Base-by-base conservation (phyloP, 306 rosid species). In the Cicer pinnatifidum region DNA sequence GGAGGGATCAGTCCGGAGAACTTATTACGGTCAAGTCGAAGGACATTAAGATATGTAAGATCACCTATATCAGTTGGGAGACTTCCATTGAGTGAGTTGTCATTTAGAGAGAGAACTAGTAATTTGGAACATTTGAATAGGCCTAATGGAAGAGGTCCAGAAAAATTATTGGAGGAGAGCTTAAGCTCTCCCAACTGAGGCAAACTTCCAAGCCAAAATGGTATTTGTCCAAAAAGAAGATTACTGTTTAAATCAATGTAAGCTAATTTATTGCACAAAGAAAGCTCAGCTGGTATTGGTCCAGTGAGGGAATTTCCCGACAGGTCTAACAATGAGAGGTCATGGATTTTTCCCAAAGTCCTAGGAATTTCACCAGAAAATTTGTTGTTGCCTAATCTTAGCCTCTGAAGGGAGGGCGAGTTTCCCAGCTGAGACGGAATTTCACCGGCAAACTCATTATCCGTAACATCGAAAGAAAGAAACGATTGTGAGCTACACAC, bases 381-480 rank as follows among this genome's bases (percentile, higher is more conserved):
- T 7, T 85, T 85, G 43, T 94, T 94, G 85, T 77, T 81, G 67
- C 95, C 91, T 76, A 91, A 82, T 70, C 95, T 86, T 46, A 91
- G 75, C 83, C 99, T 91, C 81, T 86, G 86, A 35, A 94, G 95
- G 47, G 78, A 83, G 20, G 82, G 82, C 0, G 97, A 94, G 56
- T 87, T 85, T 50, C 96, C 96, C 13, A 94, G 68, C 8, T 84
- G 83, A 78, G 85, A 66, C 13, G 99, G 95, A 80, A 94, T 89
- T 76, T 89, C 96, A 0, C 85, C 63, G 38, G 86, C 90, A 48
- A 94, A 89, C 17, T 39, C 82, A 81, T 94, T 91, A 70, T 76
- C 68, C 3, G 96, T 88, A 23, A 94, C 89, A 82, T 94, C 99
- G 13, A 94, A 88, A 7, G 99, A 89, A 19, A 94, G 89, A 54